A percentile compares a stretch with the other conserved stretches of the same genome.
Conservation (phyloP, 306 rosid genomes). For the Dalbergia cultrata region DNA sequence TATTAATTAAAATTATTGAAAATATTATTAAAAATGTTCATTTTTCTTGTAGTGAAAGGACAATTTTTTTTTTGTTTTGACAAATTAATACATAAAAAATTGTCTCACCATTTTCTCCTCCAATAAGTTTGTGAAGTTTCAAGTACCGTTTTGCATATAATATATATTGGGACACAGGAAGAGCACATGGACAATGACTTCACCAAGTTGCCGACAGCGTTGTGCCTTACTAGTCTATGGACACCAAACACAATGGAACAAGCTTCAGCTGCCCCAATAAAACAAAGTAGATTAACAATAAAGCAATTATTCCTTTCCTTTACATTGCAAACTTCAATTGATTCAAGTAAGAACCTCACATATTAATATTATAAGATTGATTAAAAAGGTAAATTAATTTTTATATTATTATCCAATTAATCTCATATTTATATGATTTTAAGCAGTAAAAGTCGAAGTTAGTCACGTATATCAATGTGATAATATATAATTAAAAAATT, state of each 20-base stretch:
- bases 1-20: too few relatives aligned
- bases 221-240: background rate
- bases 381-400: background rate
- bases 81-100: background rate
- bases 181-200: background rate
- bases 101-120: background rate
- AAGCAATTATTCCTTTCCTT: slow-evolving; percentile 41
- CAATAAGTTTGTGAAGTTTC: background rate
- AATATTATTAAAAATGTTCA: too few relatives aligned
- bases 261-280: background rate
- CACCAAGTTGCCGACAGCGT: slow-evolving; percentile 36
- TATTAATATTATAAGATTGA: background rate
- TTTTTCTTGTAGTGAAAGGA: too few relatives aligned
- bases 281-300: slow-evolving; percentile 4
- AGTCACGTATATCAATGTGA: too few relatives aligned
- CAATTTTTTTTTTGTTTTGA: background rate
- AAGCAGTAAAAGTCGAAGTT: too few relatives aligned
- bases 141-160: background rate
- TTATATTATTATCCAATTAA: too few relatives aligned
- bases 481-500: too few relatives aligned
- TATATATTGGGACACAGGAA: background rate
- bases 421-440: too few relatives aligned
- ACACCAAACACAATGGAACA: background rate
- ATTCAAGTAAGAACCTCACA: background rate
- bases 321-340: background rate